These are phyloP conservation scores for Spergularia azorica DNA, from an alignment of 179 eudicot genomes.

Conservation along the genomic window DNA sequence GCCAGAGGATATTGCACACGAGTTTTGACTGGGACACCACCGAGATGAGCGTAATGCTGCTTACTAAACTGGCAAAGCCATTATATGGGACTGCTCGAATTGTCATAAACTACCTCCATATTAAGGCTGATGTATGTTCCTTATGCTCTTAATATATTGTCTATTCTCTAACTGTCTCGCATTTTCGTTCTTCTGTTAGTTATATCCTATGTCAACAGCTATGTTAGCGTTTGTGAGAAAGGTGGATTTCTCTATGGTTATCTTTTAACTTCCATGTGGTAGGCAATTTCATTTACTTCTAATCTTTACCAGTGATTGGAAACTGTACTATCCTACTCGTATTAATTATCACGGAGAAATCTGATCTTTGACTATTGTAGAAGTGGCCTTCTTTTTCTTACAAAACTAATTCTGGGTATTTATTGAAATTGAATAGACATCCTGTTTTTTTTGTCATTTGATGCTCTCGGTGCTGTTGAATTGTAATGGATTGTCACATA, in stretches of 20 bases:
- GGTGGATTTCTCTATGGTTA: not conserved
- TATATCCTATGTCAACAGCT: not conserved
- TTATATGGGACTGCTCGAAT: slow-evolving; percentile 93
- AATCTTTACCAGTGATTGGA: not conserved
- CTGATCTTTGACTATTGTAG: not conserved
- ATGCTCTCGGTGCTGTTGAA: slow-evolving; percentile 2
- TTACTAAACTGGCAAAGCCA: slow-evolving; percentile 89
- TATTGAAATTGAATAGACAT: not conserved
- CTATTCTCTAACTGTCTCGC: not conserved
- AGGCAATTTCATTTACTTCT: not conserved
- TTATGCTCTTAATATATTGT: slow-evolving; percentile 13
- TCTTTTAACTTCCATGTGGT: not conserved
- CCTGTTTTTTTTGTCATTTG: not conserved
- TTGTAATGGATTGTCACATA: not conserved
- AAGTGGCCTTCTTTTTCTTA: not conserved
- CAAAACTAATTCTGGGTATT: not conserved
- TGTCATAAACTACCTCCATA: slow-evolving; percentile 73
- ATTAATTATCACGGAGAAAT: not conserved
- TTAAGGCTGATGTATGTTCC: slow-evolving; percentile 91
- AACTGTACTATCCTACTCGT: not conserved
- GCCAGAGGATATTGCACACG: slow-evolving; percentile 70
- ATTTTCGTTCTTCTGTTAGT: not conserved
- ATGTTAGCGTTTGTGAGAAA: not conserved
- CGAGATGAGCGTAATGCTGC: slow-evolving; percentile 80
- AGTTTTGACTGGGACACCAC: slow-evolving; percentile 92